Evolutionary conservation across 495 filamentous ascomycete species (phyloP), one percentile per base, ranked within the genome.

Genomic region (Glarea lozoyensis): DNA sequence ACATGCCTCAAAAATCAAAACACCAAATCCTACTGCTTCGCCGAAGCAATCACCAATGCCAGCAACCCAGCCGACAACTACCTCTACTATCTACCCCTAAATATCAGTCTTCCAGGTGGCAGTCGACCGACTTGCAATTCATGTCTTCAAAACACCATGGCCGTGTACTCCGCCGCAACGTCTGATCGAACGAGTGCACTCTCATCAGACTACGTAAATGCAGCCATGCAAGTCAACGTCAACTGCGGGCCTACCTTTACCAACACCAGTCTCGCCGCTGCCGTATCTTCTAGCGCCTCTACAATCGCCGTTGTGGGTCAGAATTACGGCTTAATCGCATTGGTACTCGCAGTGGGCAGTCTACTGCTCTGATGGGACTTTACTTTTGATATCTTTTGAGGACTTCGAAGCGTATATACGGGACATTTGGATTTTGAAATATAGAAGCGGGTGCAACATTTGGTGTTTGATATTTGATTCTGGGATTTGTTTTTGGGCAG

Each of bases 81-180:
- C 46, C 65, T 89, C 13, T 98, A 96, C 65, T 87, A 80, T 52
- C 65, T 97, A 1, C 84, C 92, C 4, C 68, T 94, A 29, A 90
- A 90, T 20, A 73, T 70, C n/a, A 46, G 61, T 3, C 61, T 96
- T 2, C 78, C 82, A 0, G 68, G 67, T 3, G 72, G 69, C 3
- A 69, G 75, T 15, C 61, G 68, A 13, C 84, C 87, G 1, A 78
- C 76, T 3, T 93, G 86, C 58, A 72, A 70, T 43, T 47, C 62
- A n/a, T 93, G 86, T 53, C 59, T 85, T 19, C 65, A 76, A 51
- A 61, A 79, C 27, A 84, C 81, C 0, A 86, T 93, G 81, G 64
- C 64, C 13, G 58, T 86, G 29, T 90, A 80, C 50, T 70, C 76
- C 31, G 48, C 64, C 0, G 79, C 74, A 39, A 77, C 81, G 1